Evolutionary conservation across 192 early-diverging fungal genomes (phyloP).

Genomic region (Backusella sp.): DNA sequence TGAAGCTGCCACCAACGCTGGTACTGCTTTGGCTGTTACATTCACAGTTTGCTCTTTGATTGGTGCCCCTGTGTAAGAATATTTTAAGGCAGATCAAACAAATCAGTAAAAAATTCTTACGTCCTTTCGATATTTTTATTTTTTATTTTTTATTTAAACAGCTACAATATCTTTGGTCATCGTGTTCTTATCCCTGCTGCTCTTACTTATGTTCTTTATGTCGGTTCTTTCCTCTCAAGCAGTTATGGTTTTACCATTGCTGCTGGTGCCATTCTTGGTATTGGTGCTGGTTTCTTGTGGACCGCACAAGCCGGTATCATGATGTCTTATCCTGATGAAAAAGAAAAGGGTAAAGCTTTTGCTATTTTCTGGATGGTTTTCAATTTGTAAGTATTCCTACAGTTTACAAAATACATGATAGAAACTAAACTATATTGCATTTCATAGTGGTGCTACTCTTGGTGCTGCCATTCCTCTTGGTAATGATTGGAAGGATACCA

Average conservation of each 20-base stretch:
- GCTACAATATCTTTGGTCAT: slow-evolving; percentile 76
- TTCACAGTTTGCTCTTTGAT: slow-evolving; percentile 78
- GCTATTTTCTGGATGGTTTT: slow-evolving; percentile 89
- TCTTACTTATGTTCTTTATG: slow-evolving; percentile 72
- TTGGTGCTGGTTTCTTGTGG: slow-evolving; percentile 79
- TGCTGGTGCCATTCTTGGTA: slow-evolving; percentile 77
- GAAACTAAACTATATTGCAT: not conserved
- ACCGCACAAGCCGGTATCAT: slow-evolving; percentile 83
- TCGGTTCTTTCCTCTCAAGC: slow-evolving; percentile 69
- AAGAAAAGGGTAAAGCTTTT: slow-evolving; percentile 81
- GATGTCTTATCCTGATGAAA: slow-evolving; percentile 81
- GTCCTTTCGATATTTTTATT: not conserved
- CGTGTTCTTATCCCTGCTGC: slow-evolving; percentile 68
- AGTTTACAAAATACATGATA: not conserved
- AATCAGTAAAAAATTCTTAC: not conserved
- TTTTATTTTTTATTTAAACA: not conserved
- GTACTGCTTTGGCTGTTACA: slow-evolving; percentile 74
- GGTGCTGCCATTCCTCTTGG: slow-evolving; percentile 75
- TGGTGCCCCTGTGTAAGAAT: slow-evolving; percentile 58
- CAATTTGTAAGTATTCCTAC: slow-evolving; percentile 44
- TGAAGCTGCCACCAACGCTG: slow-evolving; percentile 66
- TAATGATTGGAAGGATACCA: slow-evolving; percentile 59
- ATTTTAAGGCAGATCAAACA: not conserved
- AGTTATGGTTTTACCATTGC: slow-evolving; percentile 63
- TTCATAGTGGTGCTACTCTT: slow-evolving; percentile 69